Base-by-base conservation (phyloP, 2,329 filamentous ascomycete species). In the Phialocephala subalpina region DNA sequence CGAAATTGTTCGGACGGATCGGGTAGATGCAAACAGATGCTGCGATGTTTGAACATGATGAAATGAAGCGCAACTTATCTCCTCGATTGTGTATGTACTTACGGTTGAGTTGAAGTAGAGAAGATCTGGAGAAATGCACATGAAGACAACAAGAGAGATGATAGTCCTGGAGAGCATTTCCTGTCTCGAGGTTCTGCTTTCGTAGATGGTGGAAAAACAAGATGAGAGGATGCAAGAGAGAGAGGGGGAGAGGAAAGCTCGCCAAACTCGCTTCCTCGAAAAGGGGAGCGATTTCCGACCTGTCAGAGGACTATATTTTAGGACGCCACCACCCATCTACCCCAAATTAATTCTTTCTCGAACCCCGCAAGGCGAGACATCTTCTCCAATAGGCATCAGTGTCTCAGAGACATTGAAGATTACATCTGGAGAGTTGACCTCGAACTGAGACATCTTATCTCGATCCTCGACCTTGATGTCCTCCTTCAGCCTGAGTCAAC, bases 241-340 rank as follows among this genome's bases (percentile, higher is more conserved):
- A 42, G 40, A n/a, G 22, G 45, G 3, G 12, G 7, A 49, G 7
- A 1, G 3, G 45, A 49, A 11, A 25, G 18, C 12, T 49, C 45
- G 45, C 45, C 45, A 49, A 49, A 49, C 45, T 49, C 45, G 45
- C 18, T n/a, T 49, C 45, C 40, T n/a, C 22, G 6, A 14, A 49
- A 49, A 49, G 20, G n/a, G 45, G 45, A n/a, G 40, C 16, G 40
- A 7, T n/a, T 42, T 42, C n/a, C 8, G 4, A 16, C 40, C 40
- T 42, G 40, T 42, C 40, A 42, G 12, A 16, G 12, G 40, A 18
- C 40, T 6, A 42, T 6, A 42, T 5, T 18, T 42, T 2, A n/a
- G 18, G 12, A 49, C 22, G 45, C n/a, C n/a, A 49, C 45, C n/a
- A n/a, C n/a, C n/a, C n/a, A n/a, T n/a, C n/a, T n/a, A n/a, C n/a